phyloP scores from a whole-genome alignment of 2,329 filamentous ascomycete genomes.

The Balansia obtecta region DNA sequence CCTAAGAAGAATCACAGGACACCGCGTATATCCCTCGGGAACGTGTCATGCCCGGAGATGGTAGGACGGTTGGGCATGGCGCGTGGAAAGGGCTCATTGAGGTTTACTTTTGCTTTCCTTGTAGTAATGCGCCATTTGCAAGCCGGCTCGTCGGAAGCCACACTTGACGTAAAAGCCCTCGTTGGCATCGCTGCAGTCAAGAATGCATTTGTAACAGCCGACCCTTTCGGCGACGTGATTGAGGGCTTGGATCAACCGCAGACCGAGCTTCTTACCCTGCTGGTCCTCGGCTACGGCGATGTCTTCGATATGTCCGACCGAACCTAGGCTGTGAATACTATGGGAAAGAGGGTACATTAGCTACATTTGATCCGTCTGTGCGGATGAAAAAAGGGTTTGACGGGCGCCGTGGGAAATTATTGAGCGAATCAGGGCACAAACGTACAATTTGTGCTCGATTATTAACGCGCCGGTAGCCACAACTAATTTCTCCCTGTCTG shows the following conservation, averaged over 20 bases:
- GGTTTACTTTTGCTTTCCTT: slow-evolving; percentile 41
- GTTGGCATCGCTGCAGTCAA: slow-evolving; percentile 92
- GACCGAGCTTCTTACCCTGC: slow-evolving; percentile 91
- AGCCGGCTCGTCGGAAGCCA: slow-evolving; percentile 79
- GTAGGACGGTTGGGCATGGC: too few relatives aligned
- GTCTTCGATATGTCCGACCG: slow-evolving; percentile 94
- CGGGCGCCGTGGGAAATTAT: too few relatives aligned
- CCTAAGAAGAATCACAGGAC: too few relatives aligned
- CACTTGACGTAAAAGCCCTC: slow-evolving; percentile 98
- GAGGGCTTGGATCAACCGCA: slow-evolving; percentile 86
- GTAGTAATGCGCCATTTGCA: slow-evolving; percentile 97
- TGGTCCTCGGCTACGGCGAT: slow-evolving; percentile 92
- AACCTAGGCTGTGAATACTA: slow-evolving; percentile 67
- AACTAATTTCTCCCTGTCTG: slow-evolving; percentile 44
- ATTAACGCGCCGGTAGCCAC: slow-evolving; percentile 88
- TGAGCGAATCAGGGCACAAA: slow-evolving; percentile 8
- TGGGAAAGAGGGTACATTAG: slow-evolving; percentile 10
- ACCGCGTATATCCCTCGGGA: too few relatives aligned
- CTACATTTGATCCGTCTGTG: too few relatives aligned
- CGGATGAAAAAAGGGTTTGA: too few relatives aligned
- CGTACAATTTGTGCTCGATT: slow-evolving; percentile 87
- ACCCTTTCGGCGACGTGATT: slow-evolving; percentile 78
- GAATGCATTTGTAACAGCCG: slow-evolving; percentile 93
- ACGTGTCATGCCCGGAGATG: too few relatives aligned
- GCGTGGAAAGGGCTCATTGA: slow-evolving; percentile 10